A percentile compares a stretch with the other conserved stretches of the same genome.
phyloP scores from a whole-genome alignment of 192 early-diverging fungal genomes.

The Gonapodya prolifera region DNA sequence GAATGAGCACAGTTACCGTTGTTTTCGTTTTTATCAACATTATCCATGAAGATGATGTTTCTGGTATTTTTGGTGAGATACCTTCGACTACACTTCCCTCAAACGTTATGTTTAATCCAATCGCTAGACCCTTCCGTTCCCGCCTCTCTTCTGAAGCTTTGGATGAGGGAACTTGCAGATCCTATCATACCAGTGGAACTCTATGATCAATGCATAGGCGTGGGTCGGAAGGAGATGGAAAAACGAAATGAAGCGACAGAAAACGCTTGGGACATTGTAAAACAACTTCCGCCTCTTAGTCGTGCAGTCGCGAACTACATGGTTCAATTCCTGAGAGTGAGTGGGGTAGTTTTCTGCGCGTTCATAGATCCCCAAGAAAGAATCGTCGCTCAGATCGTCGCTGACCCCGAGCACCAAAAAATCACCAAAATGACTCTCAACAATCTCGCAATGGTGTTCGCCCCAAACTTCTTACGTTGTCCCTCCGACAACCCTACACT shows the following conservation, averaged over 20 bases:
- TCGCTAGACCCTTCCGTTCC: conserved; percentile 68
- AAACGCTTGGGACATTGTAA: conserved; percentile 35
- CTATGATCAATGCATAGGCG: conserved; percentile 65
- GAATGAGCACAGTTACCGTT: neutral
- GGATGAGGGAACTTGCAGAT: conserved; percentile 86
- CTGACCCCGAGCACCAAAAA: conserved; percentile 51
- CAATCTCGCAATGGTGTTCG: conserved; percentile 94
- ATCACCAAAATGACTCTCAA: conserved; percentile 80
- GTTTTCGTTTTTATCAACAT: neutral
- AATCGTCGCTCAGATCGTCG: conserved; percentile 39
- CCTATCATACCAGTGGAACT: conserved; percentile 73
- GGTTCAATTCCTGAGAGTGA: conserved; percentile 64
- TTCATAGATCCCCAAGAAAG: neutral
- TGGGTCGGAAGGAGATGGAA: conserved; percentile 20
- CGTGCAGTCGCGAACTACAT: conserved; percentile 62
- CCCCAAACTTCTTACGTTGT: conserved; percentile 83
- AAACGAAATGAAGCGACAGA: conserved; percentile 34
- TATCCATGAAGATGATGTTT: conserved; percentile 40
- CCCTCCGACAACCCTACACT: conserved; percentile 47
- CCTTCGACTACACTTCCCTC: neutral
- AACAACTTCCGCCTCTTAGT: conserved; percentile 41
- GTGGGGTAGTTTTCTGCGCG: neutral
- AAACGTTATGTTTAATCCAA: neutral
- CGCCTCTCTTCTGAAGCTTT: conserved; percentile 79
- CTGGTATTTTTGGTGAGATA: conserved; percentile 55